These are phyloP conservation scores for Daldinia loculata DNA, from an alignment of 495 filamentous ascomycete genomes.

Conservation along the genomic window DNA sequence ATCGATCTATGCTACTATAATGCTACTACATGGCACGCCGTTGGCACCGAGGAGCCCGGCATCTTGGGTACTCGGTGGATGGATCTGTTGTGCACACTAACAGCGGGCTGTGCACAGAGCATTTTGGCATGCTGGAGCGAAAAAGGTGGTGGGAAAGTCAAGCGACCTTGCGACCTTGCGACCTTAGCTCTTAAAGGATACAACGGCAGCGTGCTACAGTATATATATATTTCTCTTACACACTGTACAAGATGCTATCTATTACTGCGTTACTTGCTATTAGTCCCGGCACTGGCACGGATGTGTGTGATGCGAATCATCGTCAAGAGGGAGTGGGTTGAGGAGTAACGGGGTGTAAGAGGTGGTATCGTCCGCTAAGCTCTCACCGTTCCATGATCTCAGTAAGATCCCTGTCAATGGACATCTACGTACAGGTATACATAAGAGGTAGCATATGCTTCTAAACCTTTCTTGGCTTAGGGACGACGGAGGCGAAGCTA, in stretches of 20 bases:
- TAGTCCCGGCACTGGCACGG: constrained; percentile 28
- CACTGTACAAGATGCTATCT: constrained; percentile 8
- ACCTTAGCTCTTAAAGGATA: constrained; percentile 5
- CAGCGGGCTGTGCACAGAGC: constrained; percentile 12
- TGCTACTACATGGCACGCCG: background rate
- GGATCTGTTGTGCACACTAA: constrained; percentile 28
- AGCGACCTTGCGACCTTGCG: constrained; percentile 10
- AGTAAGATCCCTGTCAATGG: constrained; percentile 36
- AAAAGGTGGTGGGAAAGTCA: constrained; percentile 11
- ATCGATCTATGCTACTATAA: background rate
- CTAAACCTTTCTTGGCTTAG: constrained; percentile 39
- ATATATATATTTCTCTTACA: background rate
- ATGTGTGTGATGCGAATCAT: constrained; percentile 40
- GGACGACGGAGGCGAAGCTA: constrained; percentile 41
- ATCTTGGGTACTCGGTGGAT: constrained; percentile 32
- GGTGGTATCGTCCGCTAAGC: constrained; percentile 30
- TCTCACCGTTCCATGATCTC: constrained; percentile 43
- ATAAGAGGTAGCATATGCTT: constrained; percentile 18
- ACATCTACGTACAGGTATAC: constrained; percentile 23
- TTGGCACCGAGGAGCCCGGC: constrained; percentile 27
- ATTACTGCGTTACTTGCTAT: constrained; percentile 5
- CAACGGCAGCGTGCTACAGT: constrained; percentile 1
- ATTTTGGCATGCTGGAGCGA: constrained; percentile 14
- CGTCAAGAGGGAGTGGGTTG: constrained; percentile 21
- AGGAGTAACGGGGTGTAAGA: constrained; percentile 22